Percentiles rank a stretch among this genome's conserved stretches.
Evolutionary conservation across 1,139 yeast genomes (phyloP).

Genomic region (Geotrichum restrictum): DNA sequence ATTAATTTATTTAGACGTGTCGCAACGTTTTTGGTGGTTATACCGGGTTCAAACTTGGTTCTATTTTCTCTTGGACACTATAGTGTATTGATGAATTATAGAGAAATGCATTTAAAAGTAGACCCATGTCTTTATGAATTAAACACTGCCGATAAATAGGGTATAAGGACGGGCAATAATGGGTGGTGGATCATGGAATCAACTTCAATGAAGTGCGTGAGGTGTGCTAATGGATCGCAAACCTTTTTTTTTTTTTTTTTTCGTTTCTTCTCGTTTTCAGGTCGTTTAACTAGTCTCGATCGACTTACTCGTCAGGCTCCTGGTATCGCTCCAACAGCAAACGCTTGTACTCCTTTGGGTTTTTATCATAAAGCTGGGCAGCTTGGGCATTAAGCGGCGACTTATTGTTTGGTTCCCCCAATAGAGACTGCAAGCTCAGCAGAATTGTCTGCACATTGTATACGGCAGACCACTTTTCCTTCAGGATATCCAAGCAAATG

Average conservation of each 20-base stretch:
- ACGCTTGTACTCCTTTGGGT: constrained; percentile 46
- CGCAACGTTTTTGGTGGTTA: background rate
- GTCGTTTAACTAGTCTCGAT: background rate
- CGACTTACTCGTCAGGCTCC: constrained; percentile 38
- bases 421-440: constrained; percentile 54
- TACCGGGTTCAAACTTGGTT: background rate
- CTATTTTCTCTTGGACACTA: no score
- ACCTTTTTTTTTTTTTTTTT: background rate
- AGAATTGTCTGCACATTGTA: constrained; percentile 59
- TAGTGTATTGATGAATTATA: constrained; percentile 5
- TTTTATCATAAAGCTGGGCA: constrained; percentile 47
- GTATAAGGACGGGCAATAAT: constrained; percentile 7
- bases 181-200: no score
- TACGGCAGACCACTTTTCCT: constrained; percentile 69
- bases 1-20: background rate
- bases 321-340: constrained; percentile 46
- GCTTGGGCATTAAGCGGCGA: constrained; percentile 53
- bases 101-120: constrained; percentile 9
- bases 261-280: background rate
- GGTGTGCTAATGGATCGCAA: no score
- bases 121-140: background rate
- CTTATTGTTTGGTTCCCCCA: constrained; percentile 53
- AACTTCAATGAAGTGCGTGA: no score
- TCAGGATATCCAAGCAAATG: constrained; percentile 52
- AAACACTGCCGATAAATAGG: constrained; percentile 9